Evolutionary conservation across 352 stramenopile species (phyloP), one percentile per base, ranked within the genome.

Genomic region (Blastocystis sp.): DNA sequence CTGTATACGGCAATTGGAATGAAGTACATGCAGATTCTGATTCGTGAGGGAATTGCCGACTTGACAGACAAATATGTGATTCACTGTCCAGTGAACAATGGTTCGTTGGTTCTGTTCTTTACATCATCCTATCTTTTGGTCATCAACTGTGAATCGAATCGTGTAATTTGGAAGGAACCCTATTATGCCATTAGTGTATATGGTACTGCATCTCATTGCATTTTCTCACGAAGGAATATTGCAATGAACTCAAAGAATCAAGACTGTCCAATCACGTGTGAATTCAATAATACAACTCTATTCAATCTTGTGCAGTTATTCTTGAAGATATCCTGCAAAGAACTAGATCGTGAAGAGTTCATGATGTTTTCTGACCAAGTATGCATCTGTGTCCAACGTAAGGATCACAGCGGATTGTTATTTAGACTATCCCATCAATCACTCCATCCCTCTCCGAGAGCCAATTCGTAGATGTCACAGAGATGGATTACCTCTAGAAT

Each of bases 61-160:
- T 18, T 23, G 39, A 20, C 41, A 8, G 77, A 88, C 20, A 59
- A 34, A 2, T 88, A 88, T 43, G 43, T 88, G 15, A 45, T 88
- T 9, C 77, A 88, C 23, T 26, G 34, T 13, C 41, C 62, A 29
- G 77, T 79, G 5, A 79, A 56, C 41, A 26, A 55, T 8, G 47
- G 50, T 0, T n/a, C 13, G 15, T 2, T 79, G 39, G 55, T 88
- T 61, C 20, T 88, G 41, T 88, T 55, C 62, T 88, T 88, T 29
- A 88, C 77, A 6, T 50, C 62, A n/a, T 7, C 20, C 18, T 59
- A 34, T 15, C 13, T 88, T 47, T 1, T 77, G 2, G 26, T 88
- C 11, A 54, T 88, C n/a, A 20, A 68, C 4, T 20, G 29, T n/a
- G 13, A 55, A n/a, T 37, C n/a, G 2, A 43, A 84, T 47, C 34